Evolutionary conservation across 2,329 filamentous ascomycete genomes (phyloP).

Genomic region (Phaeosphaeriaceae sp.): DNA sequence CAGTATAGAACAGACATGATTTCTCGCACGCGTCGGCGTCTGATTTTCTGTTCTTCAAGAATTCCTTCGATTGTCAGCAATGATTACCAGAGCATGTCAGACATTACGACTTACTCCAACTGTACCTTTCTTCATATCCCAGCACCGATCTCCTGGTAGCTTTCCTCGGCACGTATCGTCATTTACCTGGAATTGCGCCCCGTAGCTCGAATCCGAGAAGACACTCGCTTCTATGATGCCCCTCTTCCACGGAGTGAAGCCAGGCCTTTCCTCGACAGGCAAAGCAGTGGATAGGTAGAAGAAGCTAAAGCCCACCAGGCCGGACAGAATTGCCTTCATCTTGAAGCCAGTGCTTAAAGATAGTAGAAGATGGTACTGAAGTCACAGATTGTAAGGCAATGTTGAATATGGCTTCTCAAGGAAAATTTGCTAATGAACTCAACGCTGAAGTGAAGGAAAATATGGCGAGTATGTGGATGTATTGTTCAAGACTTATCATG

Average conservation of each 20-base stretch:
- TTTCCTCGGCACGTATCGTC: slow-evolving; percentile 6
- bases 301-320: slow-evolving; percentile 4
- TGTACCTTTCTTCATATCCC: not conserved
- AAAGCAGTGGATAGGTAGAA: slow-evolving; percentile 7
- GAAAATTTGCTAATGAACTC: no score
- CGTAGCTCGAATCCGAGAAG: not conserved
- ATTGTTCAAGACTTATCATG: no score
- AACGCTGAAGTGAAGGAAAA: no score
- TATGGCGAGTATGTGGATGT: no score
- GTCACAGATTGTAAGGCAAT: no score
- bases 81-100: no score
- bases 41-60: slow-evolving; percentile 1
- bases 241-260: slow-evolving; percentile 13
- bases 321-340: slow-evolving; percentile 4
- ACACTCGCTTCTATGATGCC: not conserved
- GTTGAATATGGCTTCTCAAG: no score
- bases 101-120: slow-evolving; percentile 3
- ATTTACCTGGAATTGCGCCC: slow-evolving; percentile 1
- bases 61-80: slow-evolving; percentile 3
- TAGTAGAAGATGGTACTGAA: no score
- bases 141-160: slow-evolving; percentile 2
- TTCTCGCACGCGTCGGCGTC: not conserved
- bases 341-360: not conserved
- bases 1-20: slow-evolving; percentile 7
- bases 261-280: slow-evolving; percentile 9